Conservation (phyloP, 139 green algal genomes). For the Chlorella sp. region DNA sequence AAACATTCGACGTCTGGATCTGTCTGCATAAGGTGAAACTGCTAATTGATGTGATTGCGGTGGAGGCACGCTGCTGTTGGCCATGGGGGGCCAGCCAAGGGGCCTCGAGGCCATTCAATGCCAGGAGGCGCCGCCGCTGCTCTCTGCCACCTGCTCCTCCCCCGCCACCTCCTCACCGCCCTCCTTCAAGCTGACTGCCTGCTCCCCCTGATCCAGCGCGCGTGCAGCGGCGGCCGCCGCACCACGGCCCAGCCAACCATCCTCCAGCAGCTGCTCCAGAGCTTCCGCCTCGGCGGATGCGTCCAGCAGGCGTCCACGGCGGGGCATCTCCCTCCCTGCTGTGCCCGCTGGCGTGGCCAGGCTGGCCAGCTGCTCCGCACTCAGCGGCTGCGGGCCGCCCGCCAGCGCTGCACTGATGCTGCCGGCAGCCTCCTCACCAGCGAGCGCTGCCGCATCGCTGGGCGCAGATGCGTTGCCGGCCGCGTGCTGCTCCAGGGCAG, state of each 20-base stretch:
- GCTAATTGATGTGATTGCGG: too few relatives aligned
- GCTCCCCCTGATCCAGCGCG: constrained; percentile 15
- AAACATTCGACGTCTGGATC: too few relatives aligned
- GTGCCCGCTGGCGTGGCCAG: not conserved
- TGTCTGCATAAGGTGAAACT: too few relatives aligned
- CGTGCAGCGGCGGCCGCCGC: not conserved
- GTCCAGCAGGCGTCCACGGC: not conserved
- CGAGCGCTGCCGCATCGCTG: not conserved
- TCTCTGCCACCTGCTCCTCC: constrained; percentile 5
- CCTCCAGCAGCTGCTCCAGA: constrained; percentile 8
- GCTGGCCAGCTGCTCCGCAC: not conserved
- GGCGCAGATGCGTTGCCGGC: not conserved
- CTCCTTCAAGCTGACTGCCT: not conserved
- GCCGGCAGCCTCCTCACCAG: not conserved
- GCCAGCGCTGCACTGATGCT: too few relatives aligned
- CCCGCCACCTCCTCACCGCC: not conserved
- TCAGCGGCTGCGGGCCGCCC: not conserved
- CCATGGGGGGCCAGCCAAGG: too few relatives aligned
- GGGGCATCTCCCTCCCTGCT: not conserved
- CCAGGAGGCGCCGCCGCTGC: not conserved
- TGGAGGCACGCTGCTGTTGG: too few relatives aligned
- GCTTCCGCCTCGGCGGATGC: not conserved
- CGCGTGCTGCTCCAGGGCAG: constrained; percentile 3
- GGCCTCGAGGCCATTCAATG: too few relatives aligned
- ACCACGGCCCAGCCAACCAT: constrained; percentile 9